Percentiles rank a stretch among this genome's conserved stretches.
These are phyloP conservation scores for Peronospora belbahrii DNA, from an alignment of 352 stramenopile species.

Conservation along the genomic window DNA sequence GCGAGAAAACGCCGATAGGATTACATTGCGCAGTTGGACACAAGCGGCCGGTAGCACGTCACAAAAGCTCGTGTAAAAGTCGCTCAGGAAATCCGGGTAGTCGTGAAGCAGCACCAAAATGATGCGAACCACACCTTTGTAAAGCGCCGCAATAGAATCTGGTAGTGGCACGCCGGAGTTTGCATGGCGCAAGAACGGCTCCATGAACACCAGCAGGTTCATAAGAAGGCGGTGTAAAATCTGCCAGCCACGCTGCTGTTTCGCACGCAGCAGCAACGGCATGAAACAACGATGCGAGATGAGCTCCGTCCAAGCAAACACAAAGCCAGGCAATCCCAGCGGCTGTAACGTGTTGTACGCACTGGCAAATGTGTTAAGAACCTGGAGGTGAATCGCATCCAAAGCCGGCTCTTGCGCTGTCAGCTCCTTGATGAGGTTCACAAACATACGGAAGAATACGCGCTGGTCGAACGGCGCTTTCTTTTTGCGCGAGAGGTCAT, in stretches of 20 bases:
- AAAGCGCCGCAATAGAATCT: conserved; percentile 91
- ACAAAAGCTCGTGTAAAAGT: conserved; percentile 98
- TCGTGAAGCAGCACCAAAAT: conserved; percentile 98
- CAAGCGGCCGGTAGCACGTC: conserved; percentile 95
- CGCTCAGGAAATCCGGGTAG: conserved; percentile 96
- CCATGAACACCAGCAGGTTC: conserved; percentile 97
- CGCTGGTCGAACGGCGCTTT: conserved; percentile 92
- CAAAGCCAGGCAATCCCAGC: conserved; percentile 92
- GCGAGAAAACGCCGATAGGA: conserved; percentile 96
- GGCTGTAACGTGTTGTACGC: conserved; percentile 96
- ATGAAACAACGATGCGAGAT: conserved; percentile 98
- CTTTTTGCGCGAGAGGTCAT: conserved; percentile 78
- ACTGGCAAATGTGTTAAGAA: conserved; percentile 95
- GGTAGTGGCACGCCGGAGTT: conserved; percentile 73
- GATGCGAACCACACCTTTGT: conserved; percentile 97
- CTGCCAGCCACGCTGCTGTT: conserved; percentile 94
- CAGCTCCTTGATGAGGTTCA: conserved; percentile 96
- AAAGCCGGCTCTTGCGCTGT: conserved; percentile 91
- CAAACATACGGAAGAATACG: conserved; percentile 97
- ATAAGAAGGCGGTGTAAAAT: conserved; percentile 96
- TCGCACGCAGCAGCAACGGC: conserved; percentile 91
- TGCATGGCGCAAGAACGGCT: conserved; percentile 90
- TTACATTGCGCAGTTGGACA: conserved; percentile 97
- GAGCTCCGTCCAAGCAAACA: conserved; percentile 98
- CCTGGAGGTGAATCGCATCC: conserved; percentile 90